Evolutionary conservation across 192 early-diverging fungal genomes (phyloP).

Genomic region (Hyaloraphidium curvatum): DNA sequence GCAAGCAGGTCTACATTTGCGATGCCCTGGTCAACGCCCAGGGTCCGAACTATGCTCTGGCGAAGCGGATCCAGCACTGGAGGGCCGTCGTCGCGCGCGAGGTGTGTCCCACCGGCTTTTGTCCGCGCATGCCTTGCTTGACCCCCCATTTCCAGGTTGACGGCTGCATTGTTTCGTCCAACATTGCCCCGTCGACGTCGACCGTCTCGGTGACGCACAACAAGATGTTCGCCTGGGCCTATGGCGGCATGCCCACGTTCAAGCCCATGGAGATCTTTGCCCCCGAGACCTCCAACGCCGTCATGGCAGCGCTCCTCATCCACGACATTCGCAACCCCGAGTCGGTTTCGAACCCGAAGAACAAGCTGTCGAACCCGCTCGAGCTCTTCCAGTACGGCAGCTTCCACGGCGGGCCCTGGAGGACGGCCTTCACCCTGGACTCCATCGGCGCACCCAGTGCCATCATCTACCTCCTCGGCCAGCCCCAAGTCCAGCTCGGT

Average conservation of each 20-base stretch:
- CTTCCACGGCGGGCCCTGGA: not conserved
- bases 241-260: not conserved
- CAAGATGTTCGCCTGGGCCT: not conserved
- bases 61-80: not conserved
- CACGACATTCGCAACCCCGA: not conserved
- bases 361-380: not conserved
- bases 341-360: not conserved
- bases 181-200: not conserved
- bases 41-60: constrained; percentile 5
- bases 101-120: not conserved
- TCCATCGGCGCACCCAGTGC: not conserved
- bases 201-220: not conserved
- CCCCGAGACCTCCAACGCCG: not conserved
- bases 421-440: not conserved
- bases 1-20: not conserved
- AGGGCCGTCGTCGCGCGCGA: not conserved
- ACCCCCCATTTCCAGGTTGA: too few species aligned
- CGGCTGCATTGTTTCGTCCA: not conserved
- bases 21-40: not conserved
- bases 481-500: not conserved
- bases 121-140: not conserved
- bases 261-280: not conserved
- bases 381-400: not conserved
- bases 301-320: not conserved
- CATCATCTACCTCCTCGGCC: not conserved